Evolutionary conservation across 805 yeast genomes (phyloP), one percentile per base, ranked within the genome.

Genomic region (Starmerella geochares): DNA sequence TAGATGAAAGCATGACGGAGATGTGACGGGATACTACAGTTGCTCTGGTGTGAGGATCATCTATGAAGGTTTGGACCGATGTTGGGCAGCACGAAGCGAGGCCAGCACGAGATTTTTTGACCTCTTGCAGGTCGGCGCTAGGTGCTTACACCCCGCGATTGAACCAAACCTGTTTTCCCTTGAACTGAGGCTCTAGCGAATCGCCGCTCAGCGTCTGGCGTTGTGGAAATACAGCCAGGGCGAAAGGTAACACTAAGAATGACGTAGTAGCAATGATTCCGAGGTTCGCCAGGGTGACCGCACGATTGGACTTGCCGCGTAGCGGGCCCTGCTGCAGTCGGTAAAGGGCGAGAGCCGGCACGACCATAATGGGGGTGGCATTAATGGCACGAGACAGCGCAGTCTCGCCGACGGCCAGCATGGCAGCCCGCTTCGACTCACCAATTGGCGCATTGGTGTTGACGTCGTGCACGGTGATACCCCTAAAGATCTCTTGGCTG

Each of bases 331-430:
- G 76, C 68, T 92, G 96, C 56, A 92, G 71, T 64, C 73, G 77
- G 41, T 87, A 86, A 38, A 92, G 73, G 24, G 86, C 62, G 60
- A 92, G 73, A 2, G 99, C 96, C 1, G 99, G 98, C 5, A 92
- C 66, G 19, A 85, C 98, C 99, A 92, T 92, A 60, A 92, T 77
- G 17, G 99, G 99, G 0, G 98, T 84, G 16, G 97, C 96, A 61
- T 87, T 92, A 58, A 90, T 83, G 40, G 92, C 95, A 63, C 99
- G 74, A 39, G 95, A 84, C 28, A 88, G 79, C 2, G 96, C 97
- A 10, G 99, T 92, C 67, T 92, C 97, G 21, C 94, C 96, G 41
- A 92, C 98, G 0, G 99, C 99, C 54, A 80, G 74, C 43, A 78
- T 62, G 0, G 99, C 99, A 16, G 98, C 98, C 29, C 72, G 77